These are phyloP conservation scores for Chrysanthemum lavandulifolium DNA, from an alignment of 129 eudicot genomes.

Conservation along the genomic window DNA sequence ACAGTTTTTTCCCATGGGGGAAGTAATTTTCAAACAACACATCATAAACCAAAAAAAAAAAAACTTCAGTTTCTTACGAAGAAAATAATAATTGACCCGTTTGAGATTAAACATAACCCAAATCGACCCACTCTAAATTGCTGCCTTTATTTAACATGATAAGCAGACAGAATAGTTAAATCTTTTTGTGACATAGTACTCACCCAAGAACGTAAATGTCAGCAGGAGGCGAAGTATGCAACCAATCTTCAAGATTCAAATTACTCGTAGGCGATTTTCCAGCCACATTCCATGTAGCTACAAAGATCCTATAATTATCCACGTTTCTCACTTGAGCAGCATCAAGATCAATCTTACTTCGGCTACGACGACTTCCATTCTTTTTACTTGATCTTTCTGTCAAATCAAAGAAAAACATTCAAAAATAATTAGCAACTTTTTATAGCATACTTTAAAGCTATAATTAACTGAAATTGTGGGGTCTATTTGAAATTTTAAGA, in stretches of 20 bases:
- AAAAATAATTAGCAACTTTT: background rate
- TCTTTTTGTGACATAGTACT: slow-evolving; percentile 7
- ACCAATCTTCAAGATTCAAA: slow-evolving; percentile 93
- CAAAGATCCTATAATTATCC: slow-evolving; percentile 72
- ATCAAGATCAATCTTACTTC: slow-evolving; percentile 70
- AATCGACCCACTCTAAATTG: background rate
- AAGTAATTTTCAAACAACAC: no score
- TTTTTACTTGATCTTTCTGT: slow-evolving; percentile 62
- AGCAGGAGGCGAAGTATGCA: slow-evolving; percentile 90
- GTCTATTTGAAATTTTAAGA: background rate
- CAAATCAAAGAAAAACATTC: background rate
- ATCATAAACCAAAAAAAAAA: no score
- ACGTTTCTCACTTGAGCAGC: slow-evolving; percentile 70
- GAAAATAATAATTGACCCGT: no score
- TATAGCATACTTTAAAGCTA: background rate
- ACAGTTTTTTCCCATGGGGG: no score
- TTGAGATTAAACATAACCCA: background rate
- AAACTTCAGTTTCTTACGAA: no score
- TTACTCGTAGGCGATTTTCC: slow-evolving; percentile 84
- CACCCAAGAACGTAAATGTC: slow-evolving; percentile 98
- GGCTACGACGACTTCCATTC: slow-evolving; percentile 43
- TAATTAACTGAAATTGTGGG: slow-evolving; percentile 1
- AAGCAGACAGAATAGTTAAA: background rate
- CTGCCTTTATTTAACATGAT: no score
- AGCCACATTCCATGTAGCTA: slow-evolving; percentile 98